These are phyloP conservation scores for Anisogramma anomala DNA, from an alignment of 2,329 filamentous ascomycete genomes.

Conservation along the genomic window DNA sequence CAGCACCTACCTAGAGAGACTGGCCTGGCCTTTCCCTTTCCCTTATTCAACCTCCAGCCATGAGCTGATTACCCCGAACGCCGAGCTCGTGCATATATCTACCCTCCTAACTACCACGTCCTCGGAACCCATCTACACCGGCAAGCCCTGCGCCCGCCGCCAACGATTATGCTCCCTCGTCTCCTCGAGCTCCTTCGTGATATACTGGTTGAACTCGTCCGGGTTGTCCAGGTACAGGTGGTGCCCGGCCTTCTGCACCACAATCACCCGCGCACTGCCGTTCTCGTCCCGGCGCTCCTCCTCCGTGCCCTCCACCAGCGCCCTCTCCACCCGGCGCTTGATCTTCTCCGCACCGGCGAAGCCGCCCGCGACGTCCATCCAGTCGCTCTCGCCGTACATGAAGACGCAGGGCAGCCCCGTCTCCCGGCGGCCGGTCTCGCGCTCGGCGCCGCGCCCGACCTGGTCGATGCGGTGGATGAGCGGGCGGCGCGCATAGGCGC, in stretches of 20 bases:
- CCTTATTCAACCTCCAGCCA: background rate
- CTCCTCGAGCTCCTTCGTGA: constrained; percentile 43
- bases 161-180: constrained; percentile 24
- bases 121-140: background rate
- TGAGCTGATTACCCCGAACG: constrained; percentile 1
- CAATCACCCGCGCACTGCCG: constrained; percentile 68
- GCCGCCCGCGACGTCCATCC: constrained; percentile 93
- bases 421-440: constrained; percentile 28
- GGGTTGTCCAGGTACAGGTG: constrained; percentile 51
- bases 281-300: constrained; percentile 64
- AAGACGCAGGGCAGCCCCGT: constrained; percentile 74
- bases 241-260: constrained; percentile 54
- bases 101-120: background rate
- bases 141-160: constrained; percentile 9
- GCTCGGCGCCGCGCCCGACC: constrained; percentile 60
- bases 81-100: constrained; percentile 9
- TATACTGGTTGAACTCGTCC: constrained; percentile 42
- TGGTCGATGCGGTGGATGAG: constrained; percentile 77
- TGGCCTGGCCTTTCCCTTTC: no score
- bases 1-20: no score
- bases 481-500: constrained; percentile 80
- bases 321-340: constrained; percentile 50
- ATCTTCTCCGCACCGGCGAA: constrained; percentile 70
- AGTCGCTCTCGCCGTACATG: constrained; percentile 96
- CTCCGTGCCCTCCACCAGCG: constrained; percentile 48